Evolutionary conservation across 2,329 filamentous ascomycete species (phyloP), one percentile per base, ranked within the genome.

Genomic region (Diaporthe vexans): DNA sequence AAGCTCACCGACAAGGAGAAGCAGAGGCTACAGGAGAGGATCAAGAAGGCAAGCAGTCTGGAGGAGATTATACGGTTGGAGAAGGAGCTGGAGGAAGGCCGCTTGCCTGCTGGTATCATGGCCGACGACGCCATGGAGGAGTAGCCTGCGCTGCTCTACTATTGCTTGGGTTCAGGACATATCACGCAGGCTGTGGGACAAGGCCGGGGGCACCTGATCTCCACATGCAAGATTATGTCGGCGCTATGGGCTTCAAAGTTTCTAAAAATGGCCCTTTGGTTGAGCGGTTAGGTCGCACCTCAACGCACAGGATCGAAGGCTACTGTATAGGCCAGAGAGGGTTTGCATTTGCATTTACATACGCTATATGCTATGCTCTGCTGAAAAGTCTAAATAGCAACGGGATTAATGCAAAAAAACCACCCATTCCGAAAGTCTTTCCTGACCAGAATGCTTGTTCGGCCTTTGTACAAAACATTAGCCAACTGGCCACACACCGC

Each of bases 51-150:
- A 8, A 95, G 93, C 82, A 97, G 93, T 80, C 83, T 99, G 80
- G 93, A 95, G 78, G 97, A 98, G 85, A 97, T 99, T 81, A 93
- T 94, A 73, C 89, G 91, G 78, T 83, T 99, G 81, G 97, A 99
- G 87, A 97, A 96, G 86, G 94, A 97, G 83, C 85, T 98, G 77
- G 94, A 94, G 76, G 96, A 98, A 83, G 97, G 97, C 1, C 88
- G 94, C 80, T 88, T 98, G 83, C 96, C 96, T 3, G 88, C 89
- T 46, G 94, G 92, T 37, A 89, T 92, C 43, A 80, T 84, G 48
- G 87, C 86, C 59, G 87, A 85, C 54, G 88, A 89, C 77, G 84
- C 83, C 19, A 93, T 92, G 91, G 90, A 92, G 83, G 90, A 92
- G 79, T 92, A 83, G 74, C 52, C 92, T 87, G 82, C 93, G 92